phyloP scores from a whole-genome alignment of 768 basidiomycete genomes.

The Paxillus rubicundulus region DNA sequence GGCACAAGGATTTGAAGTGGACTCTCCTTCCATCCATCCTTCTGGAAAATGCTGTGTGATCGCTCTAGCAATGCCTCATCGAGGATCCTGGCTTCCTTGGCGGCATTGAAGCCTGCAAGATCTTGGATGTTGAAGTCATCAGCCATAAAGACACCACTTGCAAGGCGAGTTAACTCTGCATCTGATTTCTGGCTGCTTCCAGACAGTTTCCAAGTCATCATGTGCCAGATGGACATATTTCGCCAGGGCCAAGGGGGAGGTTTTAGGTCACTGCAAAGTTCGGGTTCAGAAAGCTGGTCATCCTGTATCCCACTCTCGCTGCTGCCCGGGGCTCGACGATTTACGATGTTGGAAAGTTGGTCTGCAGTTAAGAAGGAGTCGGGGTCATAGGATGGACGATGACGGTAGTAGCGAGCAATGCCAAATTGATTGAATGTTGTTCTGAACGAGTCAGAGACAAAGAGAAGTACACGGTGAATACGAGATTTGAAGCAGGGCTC shows the following conservation, averaged over 20 bases:
- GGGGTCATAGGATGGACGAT: conserved; percentile 4
- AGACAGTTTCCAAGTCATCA: conserved; percentile 1
- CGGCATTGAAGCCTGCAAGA: neutral
- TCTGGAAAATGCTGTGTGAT: neutral
- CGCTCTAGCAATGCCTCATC: neutral
- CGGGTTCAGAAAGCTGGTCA: too few relatives aligned
- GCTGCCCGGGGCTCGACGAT: neutral
- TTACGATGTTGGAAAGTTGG: neutral
- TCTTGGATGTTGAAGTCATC: conserved; percentile 3
- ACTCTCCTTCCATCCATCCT: neutral
- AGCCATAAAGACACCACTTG: neutral
- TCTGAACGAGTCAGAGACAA: neutral
- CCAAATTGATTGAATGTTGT: neutral
- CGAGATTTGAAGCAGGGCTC: too few relatives aligned
- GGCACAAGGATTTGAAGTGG: neutral
- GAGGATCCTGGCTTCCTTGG: neutral
- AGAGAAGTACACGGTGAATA: neutral
- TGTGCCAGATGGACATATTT: conserved; percentile 3
- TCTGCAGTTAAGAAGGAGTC: neutral
- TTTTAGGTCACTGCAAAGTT: too few relatives aligned
- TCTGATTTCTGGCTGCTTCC: neutral
- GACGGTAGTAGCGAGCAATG: neutral
- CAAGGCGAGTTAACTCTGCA: neutral
- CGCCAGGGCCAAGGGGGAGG: conserved; percentile 1
- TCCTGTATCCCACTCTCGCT: neutral